A percentile compares a stretch with the other conserved stretches of the same genome.
Evolutionary conservation across 345 rosid genomes (phyloP).

Genomic region (Moricandia arvensis): DNA sequence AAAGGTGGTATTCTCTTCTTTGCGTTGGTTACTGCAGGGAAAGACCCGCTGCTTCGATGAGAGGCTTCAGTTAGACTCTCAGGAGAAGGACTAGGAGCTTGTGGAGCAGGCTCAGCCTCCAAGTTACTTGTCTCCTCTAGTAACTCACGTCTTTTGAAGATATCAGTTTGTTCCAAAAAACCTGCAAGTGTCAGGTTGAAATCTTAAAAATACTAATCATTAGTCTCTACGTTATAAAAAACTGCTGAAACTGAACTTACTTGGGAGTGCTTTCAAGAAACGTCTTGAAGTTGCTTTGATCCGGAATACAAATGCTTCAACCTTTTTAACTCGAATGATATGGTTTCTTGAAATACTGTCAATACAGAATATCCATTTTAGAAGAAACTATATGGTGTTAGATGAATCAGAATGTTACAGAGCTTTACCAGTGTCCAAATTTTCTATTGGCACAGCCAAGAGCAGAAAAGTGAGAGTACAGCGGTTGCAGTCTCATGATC

Average conservation of each 20-base stretch:
- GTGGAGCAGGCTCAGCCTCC: background rate
- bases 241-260: background rate
- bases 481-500: conserved; percentile 43
- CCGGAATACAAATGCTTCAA: conserved; percentile 36
- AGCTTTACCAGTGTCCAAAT: conserved; percentile 65
- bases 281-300: conserved; percentile 45
- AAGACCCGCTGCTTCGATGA: background rate
- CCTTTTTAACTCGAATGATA: conserved; percentile 41
- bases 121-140: background rate
- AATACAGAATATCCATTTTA: background rate
- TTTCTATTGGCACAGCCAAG: conserved; percentile 52
- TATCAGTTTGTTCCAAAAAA: background rate
- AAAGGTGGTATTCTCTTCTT: background rate
- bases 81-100: background rate
- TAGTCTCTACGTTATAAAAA: background rate
- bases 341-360: conserved; percentile 56
- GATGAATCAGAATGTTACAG: background rate
- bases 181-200: background rate
- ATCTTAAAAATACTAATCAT: background rate
- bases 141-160: background rate
- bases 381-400: background rate
- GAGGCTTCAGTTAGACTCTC: background rate
- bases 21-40: background rate
- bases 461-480: conserved; percentile 19
- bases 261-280: conserved; percentile 43